Percentiles rank a stretch among this genome's conserved stretches.
phyloP scores from a whole-genome alignment of 164 flowering plant species.

The Protea cynaroides region DNA sequence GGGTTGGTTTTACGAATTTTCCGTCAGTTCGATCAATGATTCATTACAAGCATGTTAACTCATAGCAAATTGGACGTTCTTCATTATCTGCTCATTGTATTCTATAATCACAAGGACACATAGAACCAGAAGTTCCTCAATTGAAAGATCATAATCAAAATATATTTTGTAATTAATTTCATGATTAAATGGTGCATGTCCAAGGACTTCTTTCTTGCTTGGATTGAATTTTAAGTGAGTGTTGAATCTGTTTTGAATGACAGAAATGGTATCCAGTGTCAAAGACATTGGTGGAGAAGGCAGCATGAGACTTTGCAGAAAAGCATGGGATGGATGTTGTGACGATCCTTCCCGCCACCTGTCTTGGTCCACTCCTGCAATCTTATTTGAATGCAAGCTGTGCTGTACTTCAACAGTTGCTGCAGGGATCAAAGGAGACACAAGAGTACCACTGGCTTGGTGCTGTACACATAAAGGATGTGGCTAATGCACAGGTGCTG shows the following conservation, averaged over 20 bases:
- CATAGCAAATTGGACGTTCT: background rate
- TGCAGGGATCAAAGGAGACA: constrained; percentile 58
- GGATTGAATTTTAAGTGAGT: background rate
- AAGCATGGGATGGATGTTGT: constrained; percentile 57
- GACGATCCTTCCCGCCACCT: constrained; percentile 68
- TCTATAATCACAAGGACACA: background rate
- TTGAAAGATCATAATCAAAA: background rate
- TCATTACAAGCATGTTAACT: no score
- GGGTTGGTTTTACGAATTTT: no score
- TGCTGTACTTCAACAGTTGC: constrained; percentile 58
- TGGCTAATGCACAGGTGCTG: constrained; percentile 61
- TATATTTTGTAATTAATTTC: no score
- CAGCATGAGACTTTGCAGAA: constrained; percentile 70
- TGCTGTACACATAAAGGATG: constrained; percentile 75
- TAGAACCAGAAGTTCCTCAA: background rate
- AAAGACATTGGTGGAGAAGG: constrained; percentile 79
- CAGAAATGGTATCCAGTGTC: constrained; percentile 90
- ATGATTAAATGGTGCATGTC: background rate
- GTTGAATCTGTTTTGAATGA: background rate
- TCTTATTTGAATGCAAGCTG: constrained; percentile 70
- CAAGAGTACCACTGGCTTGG: constrained; percentile 86
- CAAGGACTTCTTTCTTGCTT: no score
- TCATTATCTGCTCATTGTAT: background rate
- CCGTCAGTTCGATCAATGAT: no score
- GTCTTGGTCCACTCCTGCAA: constrained; percentile 71